These are phyloP conservation scores for Tardiomyces depauwii DNA, from an alignment of 1,139 yeast species.

Conservation along the genomic window DNA sequence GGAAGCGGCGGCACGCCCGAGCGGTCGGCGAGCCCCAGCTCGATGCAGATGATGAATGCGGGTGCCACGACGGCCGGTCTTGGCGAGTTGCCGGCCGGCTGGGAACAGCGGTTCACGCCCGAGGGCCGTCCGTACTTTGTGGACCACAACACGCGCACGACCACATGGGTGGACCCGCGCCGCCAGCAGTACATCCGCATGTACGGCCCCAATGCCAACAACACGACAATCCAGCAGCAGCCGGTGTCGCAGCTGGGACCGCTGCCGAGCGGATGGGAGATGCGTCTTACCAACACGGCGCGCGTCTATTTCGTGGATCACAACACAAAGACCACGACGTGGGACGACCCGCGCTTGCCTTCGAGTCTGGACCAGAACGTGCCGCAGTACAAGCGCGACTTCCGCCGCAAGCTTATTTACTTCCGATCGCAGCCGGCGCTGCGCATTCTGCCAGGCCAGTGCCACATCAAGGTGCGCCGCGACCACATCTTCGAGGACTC, in stretches of 20 bases:
- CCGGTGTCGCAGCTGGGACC: slow-evolving; percentile 99
- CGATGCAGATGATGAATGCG: slow-evolving; percentile 36
- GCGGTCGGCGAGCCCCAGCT: slow-evolving; percentile 15
- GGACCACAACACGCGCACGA: slow-evolving; percentile 95
- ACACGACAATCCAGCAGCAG: slow-evolving; percentile 88
- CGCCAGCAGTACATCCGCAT: slow-evolving; percentile 97
- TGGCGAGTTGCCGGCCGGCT: slow-evolving; percentile 95
- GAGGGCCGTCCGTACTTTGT: slow-evolving; percentile 98
- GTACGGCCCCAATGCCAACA: slow-evolving; percentile 48
- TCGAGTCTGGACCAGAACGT: slow-evolving; percentile 95
- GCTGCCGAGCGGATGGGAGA: slow-evolving; percentile 98
- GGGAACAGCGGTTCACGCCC: slow-evolving; percentile 98
- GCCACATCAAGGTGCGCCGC: slow-evolving; percentile 96
- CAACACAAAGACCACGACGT: slow-evolving; percentile 95
- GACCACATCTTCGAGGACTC: slow-evolving; percentile 95
- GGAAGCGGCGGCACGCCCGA: slow-evolving; percentile 23
- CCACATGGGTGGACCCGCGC: slow-evolving; percentile 99
- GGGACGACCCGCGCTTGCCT: slow-evolving; percentile 99
- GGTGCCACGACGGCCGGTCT: slow-evolving; percentile 93
- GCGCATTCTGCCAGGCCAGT: slow-evolving; percentile 95
- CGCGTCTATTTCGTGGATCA: slow-evolving; percentile 98
- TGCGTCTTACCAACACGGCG: slow-evolving; percentile 97
- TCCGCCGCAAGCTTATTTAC: slow-evolving; percentile 91
- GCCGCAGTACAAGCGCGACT: slow-evolving; percentile 98
- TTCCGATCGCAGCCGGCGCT: slow-evolving; percentile 98